These are phyloP conservation scores for Pseudozyma tsukubaensis DNA, from an alignment of 1,284 basidiomycete species.

Conservation along the genomic window DNA sequence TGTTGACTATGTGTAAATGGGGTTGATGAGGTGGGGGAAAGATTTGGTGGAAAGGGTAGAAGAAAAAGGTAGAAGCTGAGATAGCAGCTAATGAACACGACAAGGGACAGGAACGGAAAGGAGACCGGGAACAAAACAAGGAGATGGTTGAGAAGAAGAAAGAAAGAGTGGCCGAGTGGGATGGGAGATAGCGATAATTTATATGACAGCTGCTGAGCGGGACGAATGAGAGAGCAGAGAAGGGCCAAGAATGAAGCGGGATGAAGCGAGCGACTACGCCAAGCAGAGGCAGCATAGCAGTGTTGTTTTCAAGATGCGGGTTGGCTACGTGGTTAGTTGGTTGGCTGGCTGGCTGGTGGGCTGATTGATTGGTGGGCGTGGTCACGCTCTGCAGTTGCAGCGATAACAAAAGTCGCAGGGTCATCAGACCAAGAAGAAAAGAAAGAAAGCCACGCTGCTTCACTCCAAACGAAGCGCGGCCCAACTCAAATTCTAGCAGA, in stretches of 20 bases:
- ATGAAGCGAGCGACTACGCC: background rate
- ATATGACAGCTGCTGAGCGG: background rate
- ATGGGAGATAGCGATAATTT: slow-evolving; percentile 7
- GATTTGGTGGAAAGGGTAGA: background rate
- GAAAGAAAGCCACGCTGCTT: too few relatives aligned
- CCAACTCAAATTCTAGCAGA: too few relatives aligned
- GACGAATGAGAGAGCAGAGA: slow-evolving; percentile 13
- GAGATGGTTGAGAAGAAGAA: slow-evolving; percentile 4
- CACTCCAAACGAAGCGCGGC: too few relatives aligned
- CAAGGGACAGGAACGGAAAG: slow-evolving; percentile 2
- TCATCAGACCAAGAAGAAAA: too few relatives aligned
- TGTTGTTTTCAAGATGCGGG: too few relatives aligned
- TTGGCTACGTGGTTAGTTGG: too few relatives aligned
- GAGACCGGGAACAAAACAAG: background rate
- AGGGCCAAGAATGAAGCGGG: too few relatives aligned
- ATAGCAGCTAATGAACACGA: slow-evolving; percentile 3
- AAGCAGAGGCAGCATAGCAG: background rate
- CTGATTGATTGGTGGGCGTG: too few relatives aligned
- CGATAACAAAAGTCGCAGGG: too few relatives aligned
- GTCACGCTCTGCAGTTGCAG: too few relatives aligned
- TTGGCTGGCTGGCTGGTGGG: too few relatives aligned
- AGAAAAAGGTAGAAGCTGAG: slow-evolving; percentile 1
- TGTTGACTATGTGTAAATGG: slow-evolving; percentile 12
- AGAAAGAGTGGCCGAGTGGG: background rate
- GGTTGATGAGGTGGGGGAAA: background rate